phyloP scores from a whole-genome alignment of 2,329 filamentous ascomycete genomes.

The Trichoderma sp. region DNA sequence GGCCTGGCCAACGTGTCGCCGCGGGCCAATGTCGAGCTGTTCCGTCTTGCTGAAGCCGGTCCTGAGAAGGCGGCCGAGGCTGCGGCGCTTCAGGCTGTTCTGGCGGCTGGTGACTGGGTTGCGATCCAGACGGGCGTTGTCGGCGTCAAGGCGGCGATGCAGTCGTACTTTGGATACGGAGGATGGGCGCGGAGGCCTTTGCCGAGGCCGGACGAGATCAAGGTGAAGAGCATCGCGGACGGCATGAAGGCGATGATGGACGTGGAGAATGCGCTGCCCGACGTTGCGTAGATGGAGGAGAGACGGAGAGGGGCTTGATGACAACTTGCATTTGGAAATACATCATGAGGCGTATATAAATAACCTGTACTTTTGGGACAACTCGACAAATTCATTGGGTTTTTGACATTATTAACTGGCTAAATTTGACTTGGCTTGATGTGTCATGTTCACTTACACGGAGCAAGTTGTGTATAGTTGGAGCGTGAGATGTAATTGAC shows the following conservation, averaged over 20 bases:
- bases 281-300: conserved; percentile 1
- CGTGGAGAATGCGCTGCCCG: conserved; percentile 22
- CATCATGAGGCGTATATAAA: conserved; percentile 4
- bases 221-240: conserved; percentile 21
- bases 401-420: background rate
- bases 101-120: conserved; percentile 69
- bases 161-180: conserved; percentile 67
- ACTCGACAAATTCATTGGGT: background rate
- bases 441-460: background rate
- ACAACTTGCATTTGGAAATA: background rate
- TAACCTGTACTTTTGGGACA: background rate
- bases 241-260: conserved; percentile 26
- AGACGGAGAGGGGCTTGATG: background rate
- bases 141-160: conserved; percentile 65
- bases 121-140: conserved; percentile 70
- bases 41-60: conserved; percentile 58
- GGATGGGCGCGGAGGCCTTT: conserved; percentile 40
- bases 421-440: background rate
- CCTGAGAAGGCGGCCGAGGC: conserved; percentile 62
- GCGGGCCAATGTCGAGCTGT: conserved; percentile 59
- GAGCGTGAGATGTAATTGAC: background rate
- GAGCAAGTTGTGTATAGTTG: background rate
- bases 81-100: conserved; percentile 59
- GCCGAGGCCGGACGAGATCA: conserved; percentile 22
- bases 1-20: conserved; percentile 71